phyloP scores from a whole-genome alignment of 2,329 filamentous ascomycete species.

The Pestalotiopsis fici region DNA sequence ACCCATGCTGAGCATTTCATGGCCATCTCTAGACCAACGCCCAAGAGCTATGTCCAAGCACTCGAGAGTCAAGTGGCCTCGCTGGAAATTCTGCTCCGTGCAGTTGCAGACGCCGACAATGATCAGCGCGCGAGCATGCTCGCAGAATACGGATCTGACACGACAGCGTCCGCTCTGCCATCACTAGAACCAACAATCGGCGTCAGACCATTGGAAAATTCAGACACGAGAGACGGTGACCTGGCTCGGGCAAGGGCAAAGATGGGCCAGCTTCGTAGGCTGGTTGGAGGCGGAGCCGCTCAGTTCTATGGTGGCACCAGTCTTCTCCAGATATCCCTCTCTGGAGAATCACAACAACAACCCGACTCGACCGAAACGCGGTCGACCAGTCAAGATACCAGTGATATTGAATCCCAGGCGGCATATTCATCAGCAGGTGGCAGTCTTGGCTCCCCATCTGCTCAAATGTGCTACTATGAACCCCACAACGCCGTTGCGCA shows the following conservation, averaged over 20 bases:
- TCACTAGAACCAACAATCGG: constrained; percentile 10
- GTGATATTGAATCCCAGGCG: constrained; percentile 2
- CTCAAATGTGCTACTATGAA: constrained; percentile 33
- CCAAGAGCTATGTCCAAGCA: constrained; percentile 47
- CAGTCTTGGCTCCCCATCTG: constrained; percentile 10
- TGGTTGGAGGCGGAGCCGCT: constrained; percentile 36
- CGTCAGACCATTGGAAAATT: constrained; percentile 13
- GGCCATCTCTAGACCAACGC: constrained; percentile 37
- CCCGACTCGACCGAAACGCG: constrained; percentile 14
- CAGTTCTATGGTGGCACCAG: constrained; percentile 53
- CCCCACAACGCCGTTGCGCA: constrained; percentile 45
- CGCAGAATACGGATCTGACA: constrained; percentile 31
- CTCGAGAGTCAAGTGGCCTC: constrained; percentile 47
- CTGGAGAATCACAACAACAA: constrained; percentile 8
- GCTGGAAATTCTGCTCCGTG: constrained; percentile 44
- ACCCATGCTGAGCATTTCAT: background rate
- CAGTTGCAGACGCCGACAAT: constrained; percentile 40
- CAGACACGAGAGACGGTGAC: constrained; percentile 14
- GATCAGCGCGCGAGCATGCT: constrained; percentile 42
- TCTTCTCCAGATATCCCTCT: constrained; percentile 36
- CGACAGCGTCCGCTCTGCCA: background rate
- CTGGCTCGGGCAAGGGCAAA: constrained; percentile 27
- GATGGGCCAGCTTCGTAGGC: constrained; percentile 38
- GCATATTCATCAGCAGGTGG: constrained; percentile 9
- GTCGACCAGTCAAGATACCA: background rate